Conservation (phyloP, 305 asterid genomes). For the Nicotiana rustica region DNA sequence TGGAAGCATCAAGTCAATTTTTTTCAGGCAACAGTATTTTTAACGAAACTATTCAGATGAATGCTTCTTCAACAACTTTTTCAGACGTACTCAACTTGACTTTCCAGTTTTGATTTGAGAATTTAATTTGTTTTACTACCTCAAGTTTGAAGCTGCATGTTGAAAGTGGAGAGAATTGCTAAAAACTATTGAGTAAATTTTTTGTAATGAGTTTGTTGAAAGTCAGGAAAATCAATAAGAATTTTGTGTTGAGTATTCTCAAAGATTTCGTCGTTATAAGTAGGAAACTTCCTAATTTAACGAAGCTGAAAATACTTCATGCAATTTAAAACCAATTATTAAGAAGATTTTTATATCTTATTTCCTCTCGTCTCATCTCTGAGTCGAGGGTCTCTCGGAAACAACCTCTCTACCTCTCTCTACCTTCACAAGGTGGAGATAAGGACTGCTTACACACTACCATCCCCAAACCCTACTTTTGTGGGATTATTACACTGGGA, state of each 20-base stretch:
- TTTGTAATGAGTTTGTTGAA: neutral
- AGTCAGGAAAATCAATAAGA: neutral
- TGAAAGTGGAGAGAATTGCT: neutral
- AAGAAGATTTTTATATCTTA: neutral
- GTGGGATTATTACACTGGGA: too few species aligned
- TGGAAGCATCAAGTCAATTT: conserved; percentile 5
- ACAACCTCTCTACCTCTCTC: too few species aligned
- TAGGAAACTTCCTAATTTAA: conserved; percentile 15
- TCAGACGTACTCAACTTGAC: conserved; percentile 11
- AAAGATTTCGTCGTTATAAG: neutral
- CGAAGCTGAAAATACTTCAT: neutral
- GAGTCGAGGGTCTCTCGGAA: too few species aligned
- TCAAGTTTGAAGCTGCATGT: neutral
- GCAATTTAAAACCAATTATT: neutral
- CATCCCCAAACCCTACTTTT: too few species aligned
- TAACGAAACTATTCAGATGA: neutral
- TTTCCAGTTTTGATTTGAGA: neutral
- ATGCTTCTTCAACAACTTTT: conserved; percentile 7
- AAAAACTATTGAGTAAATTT: neutral
- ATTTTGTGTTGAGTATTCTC: neutral
- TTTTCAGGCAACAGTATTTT: neutral
- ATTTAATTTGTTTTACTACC: conserved; percentile 19
- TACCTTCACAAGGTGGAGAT: too few species aligned
- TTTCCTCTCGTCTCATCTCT: neutral
- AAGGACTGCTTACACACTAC: too few species aligned